Conservation (phyloP, 139 green algal species). For the Haematococcus lacustris region DNA sequence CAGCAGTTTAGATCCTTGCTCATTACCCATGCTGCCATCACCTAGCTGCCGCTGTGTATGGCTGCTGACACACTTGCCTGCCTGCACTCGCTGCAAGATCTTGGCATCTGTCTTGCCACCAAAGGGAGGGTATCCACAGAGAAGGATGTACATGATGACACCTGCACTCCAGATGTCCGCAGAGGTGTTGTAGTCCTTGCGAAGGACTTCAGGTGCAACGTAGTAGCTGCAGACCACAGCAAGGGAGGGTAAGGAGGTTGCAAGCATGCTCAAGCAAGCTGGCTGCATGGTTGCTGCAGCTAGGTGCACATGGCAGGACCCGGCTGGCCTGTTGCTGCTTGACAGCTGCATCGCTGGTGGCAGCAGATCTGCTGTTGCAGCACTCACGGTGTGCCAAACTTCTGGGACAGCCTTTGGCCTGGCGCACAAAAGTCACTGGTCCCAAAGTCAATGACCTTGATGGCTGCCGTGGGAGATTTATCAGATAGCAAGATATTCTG, state of each 20-base stretch:
- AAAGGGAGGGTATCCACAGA: conserved; percentile 71
- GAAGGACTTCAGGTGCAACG: conserved; percentile 53
- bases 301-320: no score
- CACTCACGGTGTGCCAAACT: conserved; percentile 47
- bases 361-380: no score
- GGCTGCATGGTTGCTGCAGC: no score
- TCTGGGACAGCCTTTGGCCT: conserved; percentile 61
- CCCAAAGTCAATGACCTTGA: conserved; percentile 92
- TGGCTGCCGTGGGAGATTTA: conserved; percentile 39
- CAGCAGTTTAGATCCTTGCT: no score
- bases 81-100: conserved; percentile 65
- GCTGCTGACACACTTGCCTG: conserved; percentile 10
- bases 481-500: conserved; percentile 84
- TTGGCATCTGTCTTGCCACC: conserved; percentile 62
- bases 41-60: no score
- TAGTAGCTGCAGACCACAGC: no score
- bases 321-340: no score
- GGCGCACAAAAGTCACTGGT: conserved; percentile 78
- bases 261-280: no score
- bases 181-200: conserved; percentile 35
- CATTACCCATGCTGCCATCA: no score
- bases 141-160: conserved; percentile 73
- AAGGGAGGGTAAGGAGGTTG: no score
- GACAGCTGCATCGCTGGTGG: no score
- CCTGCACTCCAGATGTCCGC: conserved; percentile 74